These are phyloP conservation scores for Entomophthora muscae DNA, from an alignment of 371 early-diverging fungal genomes.

Conservation along the genomic window DNA sequence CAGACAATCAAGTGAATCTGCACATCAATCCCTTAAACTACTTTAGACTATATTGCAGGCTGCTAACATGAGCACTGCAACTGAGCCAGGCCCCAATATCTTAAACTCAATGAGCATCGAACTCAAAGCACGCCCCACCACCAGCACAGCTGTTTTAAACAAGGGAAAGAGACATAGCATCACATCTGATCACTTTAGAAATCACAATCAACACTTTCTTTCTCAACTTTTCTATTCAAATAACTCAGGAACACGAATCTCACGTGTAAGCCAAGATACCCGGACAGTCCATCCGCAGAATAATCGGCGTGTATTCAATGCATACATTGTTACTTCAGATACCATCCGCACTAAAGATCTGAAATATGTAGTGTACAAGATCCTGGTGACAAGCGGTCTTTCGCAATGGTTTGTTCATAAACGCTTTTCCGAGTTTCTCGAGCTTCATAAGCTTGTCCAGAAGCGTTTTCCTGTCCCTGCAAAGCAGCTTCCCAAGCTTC, in stretches of 20 bases:
- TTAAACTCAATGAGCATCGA: not conserved
- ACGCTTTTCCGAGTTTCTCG: constrained; percentile 6
- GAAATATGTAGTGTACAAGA: constrained; percentile 4
- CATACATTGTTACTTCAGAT: not conserved
- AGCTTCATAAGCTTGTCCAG: not conserved
- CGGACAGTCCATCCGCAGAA: not conserved
- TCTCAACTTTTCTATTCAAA: not conserved
- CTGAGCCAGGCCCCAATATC: too few species aligned
- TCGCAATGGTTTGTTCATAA: constrained; percentile 4
- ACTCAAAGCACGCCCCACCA: not conserved
- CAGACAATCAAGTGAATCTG: too few species aligned
- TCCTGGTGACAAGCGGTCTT: not conserved
- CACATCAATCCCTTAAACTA: too few species aligned
- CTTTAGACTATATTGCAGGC: too few species aligned
- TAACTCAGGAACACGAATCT: not conserved
- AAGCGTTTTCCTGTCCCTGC: not conserved
- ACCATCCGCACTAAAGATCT: not conserved
- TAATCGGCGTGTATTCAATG: not conserved
- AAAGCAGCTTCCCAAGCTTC: not conserved
- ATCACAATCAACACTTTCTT: not conserved
- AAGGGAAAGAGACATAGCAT: not conserved
- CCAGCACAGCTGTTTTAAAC: not conserved
- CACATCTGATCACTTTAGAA: not conserved
- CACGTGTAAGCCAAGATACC: not conserved
- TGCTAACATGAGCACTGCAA: too few species aligned